Evolutionary conservation across 208 protist species (phyloP).

Genomic region (Balamuthia mandrillaris): DNA sequence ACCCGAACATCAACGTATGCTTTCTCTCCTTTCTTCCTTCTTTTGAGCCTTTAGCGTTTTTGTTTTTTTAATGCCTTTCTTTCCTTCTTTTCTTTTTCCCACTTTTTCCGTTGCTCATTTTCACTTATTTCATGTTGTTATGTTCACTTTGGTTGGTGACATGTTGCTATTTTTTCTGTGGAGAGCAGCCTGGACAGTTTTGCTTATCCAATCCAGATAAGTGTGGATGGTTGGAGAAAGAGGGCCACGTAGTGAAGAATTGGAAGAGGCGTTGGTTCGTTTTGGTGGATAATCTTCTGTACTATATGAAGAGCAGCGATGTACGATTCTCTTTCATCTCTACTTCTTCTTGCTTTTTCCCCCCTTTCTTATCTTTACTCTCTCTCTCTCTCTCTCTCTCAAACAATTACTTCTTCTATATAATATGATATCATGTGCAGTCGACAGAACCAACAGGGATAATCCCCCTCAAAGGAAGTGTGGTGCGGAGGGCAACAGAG

Average conservation of each 20-base stretch:
- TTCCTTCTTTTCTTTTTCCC: not conserved
- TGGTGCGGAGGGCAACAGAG: conserved; percentile 12
- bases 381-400: not conserved
- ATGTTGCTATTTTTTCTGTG: too few relatives aligned
- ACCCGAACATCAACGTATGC: conserved; percentile 12
- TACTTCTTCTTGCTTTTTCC: not conserved
- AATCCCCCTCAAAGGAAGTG: not conserved
- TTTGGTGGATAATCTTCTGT: not conserved
- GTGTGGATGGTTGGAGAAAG: conserved; percentile 15
- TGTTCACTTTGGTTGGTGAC: too few relatives aligned
- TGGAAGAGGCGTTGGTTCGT: conserved; percentile 27
- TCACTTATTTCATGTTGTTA: not conserved
- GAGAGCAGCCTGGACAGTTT: not conserved
- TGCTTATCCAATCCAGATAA: not conserved
- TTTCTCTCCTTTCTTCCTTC: not conserved
- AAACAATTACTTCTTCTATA: not conserved
- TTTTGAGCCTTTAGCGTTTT: not conserved
- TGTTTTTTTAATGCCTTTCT: not conserved
- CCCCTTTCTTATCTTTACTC: not conserved
- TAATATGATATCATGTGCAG: not conserved
- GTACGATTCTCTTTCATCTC: not conserved
- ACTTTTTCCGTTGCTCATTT: not conserved
- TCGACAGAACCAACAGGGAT: conserved; percentile 17
- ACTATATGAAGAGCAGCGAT: conserved; percentile 10
- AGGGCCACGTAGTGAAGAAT: conserved; percentile 4